Evolutionary conservation across 2,329 filamentous ascomycete species (phyloP).

Genomic region (Microthyrium microscopicum): DNA sequence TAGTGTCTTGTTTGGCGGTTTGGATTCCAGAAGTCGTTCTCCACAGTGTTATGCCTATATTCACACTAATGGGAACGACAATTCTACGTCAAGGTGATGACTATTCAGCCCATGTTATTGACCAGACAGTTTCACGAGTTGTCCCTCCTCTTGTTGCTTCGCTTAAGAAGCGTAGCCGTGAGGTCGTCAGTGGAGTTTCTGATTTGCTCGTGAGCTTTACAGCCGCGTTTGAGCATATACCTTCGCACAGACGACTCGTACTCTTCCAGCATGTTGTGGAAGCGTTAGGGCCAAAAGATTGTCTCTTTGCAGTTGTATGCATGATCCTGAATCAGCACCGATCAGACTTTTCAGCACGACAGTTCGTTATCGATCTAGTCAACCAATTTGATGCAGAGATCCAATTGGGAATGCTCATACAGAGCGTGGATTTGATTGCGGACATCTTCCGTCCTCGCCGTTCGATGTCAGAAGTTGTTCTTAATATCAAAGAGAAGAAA

Average conservation of each 20-base stretch:
- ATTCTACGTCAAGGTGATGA: slow-evolving; percentile 87
- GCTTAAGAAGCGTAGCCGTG: slow-evolving; percentile 59
- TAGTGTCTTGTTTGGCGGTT: slow-evolving; percentile 74
- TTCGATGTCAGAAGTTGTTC: slow-evolving; percentile 25
- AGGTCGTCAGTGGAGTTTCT: slow-evolving; percentile 64
- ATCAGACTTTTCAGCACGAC: slow-evolving; percentile 52
- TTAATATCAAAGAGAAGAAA: slow-evolving; percentile 8
- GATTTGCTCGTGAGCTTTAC: slow-evolving; percentile 92
- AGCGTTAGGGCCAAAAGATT: slow-evolving; percentile 72
- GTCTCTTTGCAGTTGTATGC: slow-evolving; percentile 70
- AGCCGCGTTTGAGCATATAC: slow-evolving; percentile 91
- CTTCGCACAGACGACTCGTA: slow-evolving; percentile 63
- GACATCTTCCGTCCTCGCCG: slow-evolving; percentile 3
- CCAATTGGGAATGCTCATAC: slow-evolving; percentile 29
- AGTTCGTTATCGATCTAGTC: slow-evolving; percentile 61
- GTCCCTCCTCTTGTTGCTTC: slow-evolving; percentile 82
- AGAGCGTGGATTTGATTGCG: slow-evolving; percentile 3
- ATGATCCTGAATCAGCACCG: slow-evolving; percentile 87
- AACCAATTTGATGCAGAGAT: slow-evolving; percentile 54
- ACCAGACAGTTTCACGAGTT: slow-evolving; percentile 82
- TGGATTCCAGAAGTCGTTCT: slow-evolving; percentile 82
- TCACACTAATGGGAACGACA: slow-evolving; percentile 92
- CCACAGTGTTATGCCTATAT: slow-evolving; percentile 97
- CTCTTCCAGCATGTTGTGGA: slow-evolving; percentile 74
- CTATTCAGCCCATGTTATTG: slow-evolving; percentile 90